Evolutionary conservation across 257 asterid species (phyloP).

Genomic region (Henckelia pumila): DNA sequence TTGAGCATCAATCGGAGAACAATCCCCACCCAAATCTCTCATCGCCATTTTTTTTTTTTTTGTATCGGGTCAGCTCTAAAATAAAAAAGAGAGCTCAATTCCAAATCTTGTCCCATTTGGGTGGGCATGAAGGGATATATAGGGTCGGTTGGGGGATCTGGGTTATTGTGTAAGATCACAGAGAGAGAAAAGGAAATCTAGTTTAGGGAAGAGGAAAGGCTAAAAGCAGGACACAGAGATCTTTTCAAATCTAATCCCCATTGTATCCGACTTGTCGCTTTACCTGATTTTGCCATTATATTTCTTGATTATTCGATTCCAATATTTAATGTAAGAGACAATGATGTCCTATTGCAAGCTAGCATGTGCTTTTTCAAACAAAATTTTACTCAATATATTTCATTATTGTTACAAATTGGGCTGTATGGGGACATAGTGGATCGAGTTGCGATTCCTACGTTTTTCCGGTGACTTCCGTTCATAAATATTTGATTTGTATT

Average conservation of each 20-base stretch:
- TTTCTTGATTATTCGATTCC: slow-evolving; percentile 15
- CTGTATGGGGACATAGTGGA: too few relatives aligned
- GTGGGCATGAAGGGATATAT: neutral
- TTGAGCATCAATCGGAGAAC: slow-evolving; percentile 35
- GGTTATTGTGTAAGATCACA: slow-evolving; percentile 35
- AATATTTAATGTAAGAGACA: slow-evolving; percentile 24
- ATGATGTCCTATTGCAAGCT: slow-evolving; percentile 17
- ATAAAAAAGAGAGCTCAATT: slow-evolving; percentile 1
- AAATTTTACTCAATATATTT: too few relatives aligned
- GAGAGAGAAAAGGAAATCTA: slow-evolving; percentile 61
- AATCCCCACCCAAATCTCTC: slow-evolving; percentile 34
- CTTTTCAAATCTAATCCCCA: slow-evolving; percentile 72
- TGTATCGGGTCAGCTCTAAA: neutral
- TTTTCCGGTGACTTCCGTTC: too few relatives aligned
- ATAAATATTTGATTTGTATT: too few relatives aligned
- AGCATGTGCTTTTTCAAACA: slow-evolving; percentile 1
- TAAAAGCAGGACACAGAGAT: slow-evolving; percentile 49
- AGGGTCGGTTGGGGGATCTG: neutral
- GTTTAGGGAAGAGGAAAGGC: slow-evolving; percentile 50
- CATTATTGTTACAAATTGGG: too few relatives aligned
- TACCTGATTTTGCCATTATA: slow-evolving; percentile 41
- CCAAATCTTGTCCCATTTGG: neutral
- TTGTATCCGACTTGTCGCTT: slow-evolving; percentile 68
- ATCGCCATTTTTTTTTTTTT: too few relatives aligned
- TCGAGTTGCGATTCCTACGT: too few relatives aligned